phyloP scores from a whole-genome alignment of 805 yeast species.

The Wickerhamomyces pijperi region DNA sequence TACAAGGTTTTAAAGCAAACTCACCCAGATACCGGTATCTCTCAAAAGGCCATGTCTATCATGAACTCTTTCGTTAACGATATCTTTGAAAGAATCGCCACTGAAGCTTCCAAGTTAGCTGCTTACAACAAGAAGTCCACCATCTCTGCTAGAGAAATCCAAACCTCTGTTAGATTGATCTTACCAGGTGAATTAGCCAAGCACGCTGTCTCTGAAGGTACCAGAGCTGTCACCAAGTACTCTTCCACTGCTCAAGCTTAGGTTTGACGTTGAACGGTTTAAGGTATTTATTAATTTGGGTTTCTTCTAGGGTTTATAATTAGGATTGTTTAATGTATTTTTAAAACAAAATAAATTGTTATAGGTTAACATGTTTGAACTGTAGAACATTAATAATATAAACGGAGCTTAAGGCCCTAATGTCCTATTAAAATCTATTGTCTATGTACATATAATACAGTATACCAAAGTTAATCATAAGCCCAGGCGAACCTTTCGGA shows the following conservation, averaged over 20 bases:
- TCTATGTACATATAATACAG: too few species aligned
- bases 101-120: slow-evolving; percentile 97
- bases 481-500: too few species aligned
- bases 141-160: slow-evolving; percentile 96
- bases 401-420: too few species aligned
- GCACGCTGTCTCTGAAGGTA: slow-evolving; percentile 98
- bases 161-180: slow-evolving; percentile 96
- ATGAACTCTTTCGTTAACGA: slow-evolving; percentile 98
- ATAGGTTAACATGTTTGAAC: too few species aligned
- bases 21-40: slow-evolving; percentile 99
- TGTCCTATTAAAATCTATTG: too few species aligned
- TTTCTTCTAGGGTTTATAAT: background rate
- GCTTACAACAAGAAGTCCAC: slow-evolving; percentile 98
- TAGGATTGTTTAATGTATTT: too few species aligned
- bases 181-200: slow-evolving; percentile 98
- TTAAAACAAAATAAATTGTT: too few species aligned
- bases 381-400: too few species aligned
- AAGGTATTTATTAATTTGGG: background rate
- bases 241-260: slow-evolving; percentile 51
- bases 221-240: slow-evolving; percentile 96
- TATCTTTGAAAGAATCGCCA: slow-evolving; percentile 95
- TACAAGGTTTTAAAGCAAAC: slow-evolving; percentile 98
- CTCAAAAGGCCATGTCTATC: slow-evolving; percentile 97
- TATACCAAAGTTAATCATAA: too few species aligned
- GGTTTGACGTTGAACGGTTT: slow-evolving; percentile 4